Percentiles rank a stretch among this genome's conserved stretches.
These are phyloP conservation scores for Rhizopus microsporus DNA, from an alignment of 371 early-diverging fungal genomes.

Conservation along the genomic window DNA sequence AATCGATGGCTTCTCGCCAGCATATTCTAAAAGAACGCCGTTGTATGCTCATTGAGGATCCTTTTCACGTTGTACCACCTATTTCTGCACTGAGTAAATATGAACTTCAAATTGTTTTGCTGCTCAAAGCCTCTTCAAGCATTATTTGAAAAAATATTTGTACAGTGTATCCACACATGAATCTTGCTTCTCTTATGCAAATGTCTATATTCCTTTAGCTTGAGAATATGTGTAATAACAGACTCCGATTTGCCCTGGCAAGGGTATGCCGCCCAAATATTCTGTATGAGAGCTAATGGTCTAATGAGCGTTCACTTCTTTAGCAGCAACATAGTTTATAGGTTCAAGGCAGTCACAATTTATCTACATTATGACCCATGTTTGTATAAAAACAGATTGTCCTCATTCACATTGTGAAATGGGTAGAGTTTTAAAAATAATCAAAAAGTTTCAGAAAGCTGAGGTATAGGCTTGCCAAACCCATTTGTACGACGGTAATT, in stretches of 20 bases:
- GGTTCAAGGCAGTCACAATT: constrained; percentile 9
- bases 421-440: constrained; percentile 23
- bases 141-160: not conserved
- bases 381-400: constrained; percentile 12
- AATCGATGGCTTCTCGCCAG: constrained; percentile 3
- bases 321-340: constrained; percentile 24
- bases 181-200: constrained; percentile 6
- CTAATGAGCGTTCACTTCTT: constrained; percentile 12
- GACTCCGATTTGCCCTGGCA: not conserved
- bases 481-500: not conserved
- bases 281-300: constrained; percentile 16
- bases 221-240: not conserved
- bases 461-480: not conserved
- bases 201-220: not conserved
- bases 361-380: constrained; percentile 12
- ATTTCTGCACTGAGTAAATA: constrained; percentile 10
- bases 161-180: constrained; percentile 12
- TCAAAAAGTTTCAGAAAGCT: constrained; percentile 29
- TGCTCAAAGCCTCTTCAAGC: not conserved
- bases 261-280: constrained; percentile 1
- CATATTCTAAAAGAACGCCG: constrained; percentile 3
- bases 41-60: constrained; percentile 14
- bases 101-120: constrained; percentile 4
- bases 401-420: constrained; percentile 8
- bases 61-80: constrained; percentile 16